Evolutionary conservation across 1,139 yeast genomes (phyloP), one percentile per base, ranked within the genome.

Genomic region (Candida gigantensis): DNA sequence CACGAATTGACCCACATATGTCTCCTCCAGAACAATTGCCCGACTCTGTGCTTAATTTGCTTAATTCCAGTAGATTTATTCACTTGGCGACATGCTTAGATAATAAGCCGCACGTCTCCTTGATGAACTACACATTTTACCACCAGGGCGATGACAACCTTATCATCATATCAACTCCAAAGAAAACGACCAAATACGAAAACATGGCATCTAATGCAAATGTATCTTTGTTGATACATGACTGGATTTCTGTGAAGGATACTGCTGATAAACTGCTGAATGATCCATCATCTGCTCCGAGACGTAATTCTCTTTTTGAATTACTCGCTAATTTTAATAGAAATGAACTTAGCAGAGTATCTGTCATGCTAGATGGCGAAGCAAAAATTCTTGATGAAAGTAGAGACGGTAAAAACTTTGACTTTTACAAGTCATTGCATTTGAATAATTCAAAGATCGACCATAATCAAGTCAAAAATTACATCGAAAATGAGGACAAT

Each of bases 71-170:
- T 12, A 72, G 82, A 43, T 82, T 81, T 57, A 77, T 89, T 29
- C 97, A 89, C 58, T 69, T 89, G 36, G 96, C 90, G 6, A 89
- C 97, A 2, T 77, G 85, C 41, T 62, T 72, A 34, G 65, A 80
- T 35, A 74, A 81, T 40, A 54, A 74, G 23, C 97, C 97, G 6
- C 94, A 89, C 49, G 95, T 88, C 2, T 77, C 92, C 9, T 72
- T 89, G 48, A 89, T 89, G 97, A 89, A 87, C 60, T 89, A 85
- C 57, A 81, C 92, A 4, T 86, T 79, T 31, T 75, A 61, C 51
- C 60, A 60, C 27, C 58, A 61, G 18, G 55, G 58, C 39, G 72
- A 65, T 29, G 53, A 57, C 4, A 72, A 72, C 5, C 70, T 73
- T 42, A 75, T 88, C 34, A 77, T 89, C 24, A 66, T 89, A 41